phyloP scores from a whole-genome alignment of 495 filamentous ascomycete species.

The Xylaria intraflava region DNA sequence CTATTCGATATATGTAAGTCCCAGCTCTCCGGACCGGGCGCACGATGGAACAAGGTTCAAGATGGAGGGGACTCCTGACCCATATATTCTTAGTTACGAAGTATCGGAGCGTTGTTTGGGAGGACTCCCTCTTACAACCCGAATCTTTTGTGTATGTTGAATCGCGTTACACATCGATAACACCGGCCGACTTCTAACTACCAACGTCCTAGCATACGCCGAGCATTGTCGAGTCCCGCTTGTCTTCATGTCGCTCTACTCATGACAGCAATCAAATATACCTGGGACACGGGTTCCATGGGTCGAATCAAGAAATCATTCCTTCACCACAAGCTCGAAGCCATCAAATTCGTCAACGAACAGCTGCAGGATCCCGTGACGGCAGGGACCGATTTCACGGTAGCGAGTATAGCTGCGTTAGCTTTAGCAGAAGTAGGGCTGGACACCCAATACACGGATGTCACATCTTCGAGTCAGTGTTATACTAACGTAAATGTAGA shows the following conservation, averaged over 20 bases:
- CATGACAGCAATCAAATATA: constrained; percentile 17
- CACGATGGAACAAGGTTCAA: not conserved
- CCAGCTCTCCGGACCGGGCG: not conserved
- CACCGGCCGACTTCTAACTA: not conserved
- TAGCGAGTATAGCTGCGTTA: constrained; percentile 13
- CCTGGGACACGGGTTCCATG: constrained; percentile 16
- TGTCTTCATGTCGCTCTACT: constrained; percentile 14
- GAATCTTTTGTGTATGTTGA: constrained; percentile 8
- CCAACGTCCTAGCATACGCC: constrained; percentile 3
- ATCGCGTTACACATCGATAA: not conserved
- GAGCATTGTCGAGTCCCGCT: constrained; percentile 12
- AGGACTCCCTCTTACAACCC: constrained; percentile 4
- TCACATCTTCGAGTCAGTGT: too few relatives aligned
- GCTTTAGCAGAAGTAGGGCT: constrained; percentile 9
- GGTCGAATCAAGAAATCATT: constrained; percentile 14
- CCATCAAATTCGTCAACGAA: constrained; percentile 19
- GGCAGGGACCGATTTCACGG: constrained; percentile 7
- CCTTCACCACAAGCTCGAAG: constrained; percentile 21
- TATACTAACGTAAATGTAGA: constrained; percentile 5
- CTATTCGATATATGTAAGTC: constrained; percentile 13
- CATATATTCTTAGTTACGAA: constrained; percentile 1
- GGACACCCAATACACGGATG: not conserved
- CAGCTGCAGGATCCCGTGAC: constrained; percentile 8
- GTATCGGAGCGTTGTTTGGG: constrained; percentile 13
- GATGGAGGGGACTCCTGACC: not conserved